phyloP scores from a whole-genome alignment of 2,329 filamentous ascomycete genomes.

The Colletotrichum echinochloae region DNA sequence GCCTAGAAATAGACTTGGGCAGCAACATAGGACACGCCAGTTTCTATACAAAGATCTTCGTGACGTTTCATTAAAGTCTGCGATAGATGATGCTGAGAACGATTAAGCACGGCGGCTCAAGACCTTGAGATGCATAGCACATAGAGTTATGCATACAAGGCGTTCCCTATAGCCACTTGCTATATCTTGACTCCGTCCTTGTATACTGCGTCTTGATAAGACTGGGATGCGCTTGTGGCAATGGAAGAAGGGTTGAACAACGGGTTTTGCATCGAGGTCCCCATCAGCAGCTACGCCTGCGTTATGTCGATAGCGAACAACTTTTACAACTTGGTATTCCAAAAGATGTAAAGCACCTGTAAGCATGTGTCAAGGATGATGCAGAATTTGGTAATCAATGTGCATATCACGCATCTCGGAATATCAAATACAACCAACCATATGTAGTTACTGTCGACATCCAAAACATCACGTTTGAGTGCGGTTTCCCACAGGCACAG shows the following conservation, averaged over 20 bases:
- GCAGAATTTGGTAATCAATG: not conserved
- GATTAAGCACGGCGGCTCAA: too few species aligned
- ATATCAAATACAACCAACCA: not conserved
- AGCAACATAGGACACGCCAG: not conserved
- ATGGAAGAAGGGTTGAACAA: not conserved
- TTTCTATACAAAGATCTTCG: not conserved
- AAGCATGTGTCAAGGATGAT: not conserved
- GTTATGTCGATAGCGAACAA: not conserved
- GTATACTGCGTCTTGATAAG: not conserved
- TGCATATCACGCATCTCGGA: not conserved
- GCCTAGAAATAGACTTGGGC: not conserved
- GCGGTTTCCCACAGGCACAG: fast-evolving
- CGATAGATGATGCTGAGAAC: not conserved
- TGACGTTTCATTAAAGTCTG: not conserved
- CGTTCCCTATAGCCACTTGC: not conserved
- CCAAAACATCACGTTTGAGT: not conserved
- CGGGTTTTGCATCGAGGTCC: not conserved
- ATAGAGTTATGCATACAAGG: not conserved
- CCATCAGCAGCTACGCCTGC: too few species aligned
- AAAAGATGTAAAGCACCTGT: not conserved
- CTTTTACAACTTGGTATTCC: too few species aligned
- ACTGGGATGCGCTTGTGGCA: not conserved
- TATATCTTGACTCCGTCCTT: not conserved
- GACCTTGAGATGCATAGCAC: too few species aligned
- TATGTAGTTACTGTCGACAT: not conserved